Percentiles rank a stretch among this genome's conserved stretches.
phyloP scores from a whole-genome alignment of 768 basidiomycete genomes.

The Suillus cothurnatus region DNA sequence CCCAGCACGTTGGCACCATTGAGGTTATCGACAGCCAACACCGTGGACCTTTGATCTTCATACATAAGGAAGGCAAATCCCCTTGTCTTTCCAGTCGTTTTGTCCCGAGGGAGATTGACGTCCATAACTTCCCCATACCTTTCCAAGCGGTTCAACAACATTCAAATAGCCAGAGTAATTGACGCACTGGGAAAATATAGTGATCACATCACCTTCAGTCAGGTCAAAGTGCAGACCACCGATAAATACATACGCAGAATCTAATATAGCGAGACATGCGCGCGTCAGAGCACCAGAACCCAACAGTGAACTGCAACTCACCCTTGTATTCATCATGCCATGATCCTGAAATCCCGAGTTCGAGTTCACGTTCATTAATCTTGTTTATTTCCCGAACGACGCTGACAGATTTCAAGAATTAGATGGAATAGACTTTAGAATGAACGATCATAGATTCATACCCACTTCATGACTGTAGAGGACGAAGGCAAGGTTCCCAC shows the following conservation, averaged over 20 bases:
- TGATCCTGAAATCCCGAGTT: slow-evolving; percentile 69
- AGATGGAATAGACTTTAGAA: slow-evolving; percentile 5
- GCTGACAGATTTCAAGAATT: slow-evolving; percentile 42
- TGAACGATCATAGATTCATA: slow-evolving; percentile 14
- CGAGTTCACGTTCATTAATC: slow-evolving; percentile 90
- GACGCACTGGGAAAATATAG: slow-evolving; percentile 95
- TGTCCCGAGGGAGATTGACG: slow-evolving; percentile 92
- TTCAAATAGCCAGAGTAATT: slow-evolving; percentile 6
- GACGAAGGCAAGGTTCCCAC: slow-evolving; percentile 12
- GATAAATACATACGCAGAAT: slow-evolving; percentile 94
- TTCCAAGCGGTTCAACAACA: slow-evolving; percentile 10
- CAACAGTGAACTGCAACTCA: slow-evolving; percentile 20
- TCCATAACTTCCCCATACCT: slow-evolving; percentile 98
- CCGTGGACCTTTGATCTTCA: slow-evolving; percentile 94
- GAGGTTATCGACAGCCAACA: slow-evolving; percentile 97
- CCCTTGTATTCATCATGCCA: slow-evolving; percentile 99
- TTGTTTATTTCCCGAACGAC: slow-evolving; percentile 92
- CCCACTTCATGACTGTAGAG: slow-evolving; percentile 69
- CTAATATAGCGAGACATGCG: slow-evolving; percentile 37
- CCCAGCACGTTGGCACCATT: slow-evolving; percentile 92
- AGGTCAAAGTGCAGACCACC: slow-evolving; percentile 88
- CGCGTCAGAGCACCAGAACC: background rate
- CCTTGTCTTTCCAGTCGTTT: slow-evolving; percentile 84
- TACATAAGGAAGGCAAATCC: slow-evolving; percentile 99
- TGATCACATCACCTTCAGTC: slow-evolving; percentile 96